A percentile compares a stretch with the other conserved stretches of the same genome.
These are phyloP conservation scores for Dorcoceras hygrometricum DNA, from an alignment of 257 asterid genomes.

Conservation along the genomic window DNA sequence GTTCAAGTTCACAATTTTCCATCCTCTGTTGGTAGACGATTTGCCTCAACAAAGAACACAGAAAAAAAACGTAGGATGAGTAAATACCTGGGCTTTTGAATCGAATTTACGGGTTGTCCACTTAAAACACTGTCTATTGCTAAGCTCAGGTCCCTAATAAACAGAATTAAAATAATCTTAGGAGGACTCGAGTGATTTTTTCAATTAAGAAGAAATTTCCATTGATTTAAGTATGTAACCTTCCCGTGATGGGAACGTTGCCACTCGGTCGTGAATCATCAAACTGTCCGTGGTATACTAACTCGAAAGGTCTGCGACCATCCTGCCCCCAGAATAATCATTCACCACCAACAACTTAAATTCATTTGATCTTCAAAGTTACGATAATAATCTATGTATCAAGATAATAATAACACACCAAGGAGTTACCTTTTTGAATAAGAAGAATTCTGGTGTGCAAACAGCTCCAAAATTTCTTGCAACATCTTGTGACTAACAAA, in stretches of 20 bases:
- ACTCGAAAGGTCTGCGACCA: conserved; percentile 92
- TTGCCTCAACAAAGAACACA: not conserved
- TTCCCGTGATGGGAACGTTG: conserved; percentile 68
- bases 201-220: not conserved
- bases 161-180: conserved; percentile 11
- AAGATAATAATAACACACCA: not conserved
- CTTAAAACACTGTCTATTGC: conserved; percentile 81
- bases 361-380: not conserved
- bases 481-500: conserved; percentile 67
- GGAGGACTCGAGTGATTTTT: not conserved
- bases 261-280: conserved; percentile 87
- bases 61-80: not conserved
- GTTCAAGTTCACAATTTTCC: not conserved
- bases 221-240: conserved; percentile 38
- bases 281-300: conserved; percentile 89
- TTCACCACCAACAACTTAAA: conserved; percentile 9
- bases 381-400: not conserved
- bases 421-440: conserved; percentile 70
- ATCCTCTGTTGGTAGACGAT: too few species aligned
- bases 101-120: conserved; percentile 64
- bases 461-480: conserved; percentile 93
- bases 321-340: conserved; percentile 43
- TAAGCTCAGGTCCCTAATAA: conserved; percentile 73
- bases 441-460: conserved; percentile 92
- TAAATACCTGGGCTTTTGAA: conserved; percentile 73